Percentiles rank a stretch among this genome's conserved stretches.
These are phyloP conservation scores for Rhododendron mucronatum DNA, from an alignment of 148 eudicot species.

Conservation along the genomic window DNA sequence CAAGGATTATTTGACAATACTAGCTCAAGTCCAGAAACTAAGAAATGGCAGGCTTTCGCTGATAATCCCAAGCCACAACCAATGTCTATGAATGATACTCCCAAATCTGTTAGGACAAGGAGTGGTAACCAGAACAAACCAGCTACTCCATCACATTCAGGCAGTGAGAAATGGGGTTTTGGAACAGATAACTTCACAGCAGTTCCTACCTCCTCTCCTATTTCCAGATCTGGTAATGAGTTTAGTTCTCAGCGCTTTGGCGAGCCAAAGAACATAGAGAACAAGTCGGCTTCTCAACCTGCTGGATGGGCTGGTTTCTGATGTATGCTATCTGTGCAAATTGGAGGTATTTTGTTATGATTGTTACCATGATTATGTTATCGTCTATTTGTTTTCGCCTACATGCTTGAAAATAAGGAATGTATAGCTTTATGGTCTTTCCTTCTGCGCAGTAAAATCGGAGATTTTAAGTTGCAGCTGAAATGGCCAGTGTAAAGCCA, in stretches of 20 bases:
- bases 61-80: constrained; percentile 40
- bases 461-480: neutral
- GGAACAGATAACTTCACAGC: constrained; percentile 73
- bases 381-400: neutral
- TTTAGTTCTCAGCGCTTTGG: constrained; percentile 50
- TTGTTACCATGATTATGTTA: neutral
- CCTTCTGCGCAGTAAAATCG: neutral
- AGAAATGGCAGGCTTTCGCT: constrained; percentile 73
- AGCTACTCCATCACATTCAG: constrained; percentile 26
- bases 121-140: constrained; percentile 52
- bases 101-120: constrained; percentile 77
- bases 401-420: neutral
- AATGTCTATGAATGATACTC: constrained; percentile 14
- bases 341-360: neutral
- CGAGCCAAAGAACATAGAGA: constrained; percentile 47
- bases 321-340: constrained; percentile 10
- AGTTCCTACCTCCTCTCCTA: constrained; percentile 48
- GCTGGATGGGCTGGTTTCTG: constrained; percentile 99
- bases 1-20: constrained; percentile 39
- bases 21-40: constrained; percentile 43
- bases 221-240: constrained; percentile 39
- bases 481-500: neutral
- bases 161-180: constrained; percentile 62
- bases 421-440: neutral
- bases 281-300: constrained; percentile 67